These are phyloP conservation scores for Rhytidhysteron rufulum DNA, from an alignment of 2,329 filamentous ascomycete genomes.

Conservation along the genomic window DNA sequence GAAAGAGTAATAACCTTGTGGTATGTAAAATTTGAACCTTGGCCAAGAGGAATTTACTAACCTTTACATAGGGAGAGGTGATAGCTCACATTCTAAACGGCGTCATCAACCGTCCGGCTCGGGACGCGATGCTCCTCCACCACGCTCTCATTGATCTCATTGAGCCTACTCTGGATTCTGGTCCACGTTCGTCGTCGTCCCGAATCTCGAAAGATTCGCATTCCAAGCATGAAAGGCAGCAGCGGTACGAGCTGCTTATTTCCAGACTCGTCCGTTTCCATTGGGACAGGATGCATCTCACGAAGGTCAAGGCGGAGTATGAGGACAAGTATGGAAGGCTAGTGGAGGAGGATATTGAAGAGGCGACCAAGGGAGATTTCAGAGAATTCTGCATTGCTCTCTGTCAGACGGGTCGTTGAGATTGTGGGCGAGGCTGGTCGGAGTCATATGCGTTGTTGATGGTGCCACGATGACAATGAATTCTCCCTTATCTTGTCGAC, in stretches of 20 bases:
- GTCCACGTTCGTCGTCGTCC: slow-evolving; percentile 10
- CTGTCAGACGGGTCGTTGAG: slow-evolving; percentile 26
- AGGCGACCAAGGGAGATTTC: slow-evolving; percentile 73
- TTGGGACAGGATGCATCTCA: slow-evolving; percentile 84
- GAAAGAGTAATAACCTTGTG: slow-evolving; percentile 87
- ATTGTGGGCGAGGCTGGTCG: background rate
- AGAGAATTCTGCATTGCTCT: slow-evolving; percentile 71
- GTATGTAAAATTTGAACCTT: slow-evolving; percentile 66
- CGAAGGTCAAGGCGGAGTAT: slow-evolving; percentile 75
- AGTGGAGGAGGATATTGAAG: slow-evolving; percentile 73
- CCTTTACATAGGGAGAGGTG: slow-evolving; percentile 73
- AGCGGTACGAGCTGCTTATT: slow-evolving; percentile 82
- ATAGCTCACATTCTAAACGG: slow-evolving; percentile 95
- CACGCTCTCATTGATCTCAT: slow-evolving; percentile 69
- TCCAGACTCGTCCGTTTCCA: slow-evolving; percentile 84
- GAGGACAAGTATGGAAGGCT: slow-evolving; percentile 69
- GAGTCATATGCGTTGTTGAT: no score
- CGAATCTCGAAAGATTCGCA: slow-evolving; percentile 18
- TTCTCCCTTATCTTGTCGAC: no score
- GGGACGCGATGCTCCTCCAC: slow-evolving; percentile 84
- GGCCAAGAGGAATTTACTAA: no score
- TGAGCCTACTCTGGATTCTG: slow-evolving; percentile 14
- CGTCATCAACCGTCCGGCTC: slow-evolving; percentile 90
- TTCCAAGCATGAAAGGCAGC: slow-evolving; percentile 40
- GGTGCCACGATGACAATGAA: no score